Evolutionary conservation across 768 basidiomycete genomes (phyloP), one percentile per base, ranked within the genome.

Genomic region (Mycena filopes): DNA sequence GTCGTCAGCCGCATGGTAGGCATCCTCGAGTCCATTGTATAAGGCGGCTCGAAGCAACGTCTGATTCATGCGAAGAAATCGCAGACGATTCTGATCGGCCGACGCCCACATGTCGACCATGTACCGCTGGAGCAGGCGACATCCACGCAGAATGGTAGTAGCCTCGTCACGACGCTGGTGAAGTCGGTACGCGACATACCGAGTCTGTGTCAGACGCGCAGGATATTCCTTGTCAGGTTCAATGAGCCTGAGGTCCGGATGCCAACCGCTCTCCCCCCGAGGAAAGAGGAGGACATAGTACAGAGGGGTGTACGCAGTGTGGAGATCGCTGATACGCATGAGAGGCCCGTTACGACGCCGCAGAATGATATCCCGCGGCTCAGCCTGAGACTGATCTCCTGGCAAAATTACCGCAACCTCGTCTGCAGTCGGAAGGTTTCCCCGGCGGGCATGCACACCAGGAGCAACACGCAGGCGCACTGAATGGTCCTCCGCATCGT

Each of bases 51-150:
- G 69, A 4, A 81, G 46, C 18, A 20, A 48, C 8, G 26, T 65
- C 25, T 82, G 79, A 61, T 82, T 73, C 20, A 67, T 33, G 18
- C 59, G 55, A 1, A 73, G 38, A 65, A n/a, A n/a, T n/a, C n/a
- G n/a, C 6, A 83, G 70, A 5, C 75, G 70, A 6, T 55, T 53
- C 5, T 79, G 76, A 1, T 82, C 80, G 23, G 76, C 68, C 9
- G 36, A 5, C 10, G 36, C 36, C 36, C 36, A 36, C 36, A 36
- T 36, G 16, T 53, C 31, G n/a, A 53, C 31, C 50, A 53, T 21
- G 25, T 36, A 53, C 10, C 50, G 12, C 31, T 53, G 50, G 20
- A 36, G 21, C 20, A 36, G 38, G 4, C 31, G 50, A 16, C 50
- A 36, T 11, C 50, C 50, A 11, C 47, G 47, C 28, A 48, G 20